phyloP scores from a whole-genome alignment of 2,329 filamentous ascomycete genomes.

The Leptosphaerulina australis region DNA sequence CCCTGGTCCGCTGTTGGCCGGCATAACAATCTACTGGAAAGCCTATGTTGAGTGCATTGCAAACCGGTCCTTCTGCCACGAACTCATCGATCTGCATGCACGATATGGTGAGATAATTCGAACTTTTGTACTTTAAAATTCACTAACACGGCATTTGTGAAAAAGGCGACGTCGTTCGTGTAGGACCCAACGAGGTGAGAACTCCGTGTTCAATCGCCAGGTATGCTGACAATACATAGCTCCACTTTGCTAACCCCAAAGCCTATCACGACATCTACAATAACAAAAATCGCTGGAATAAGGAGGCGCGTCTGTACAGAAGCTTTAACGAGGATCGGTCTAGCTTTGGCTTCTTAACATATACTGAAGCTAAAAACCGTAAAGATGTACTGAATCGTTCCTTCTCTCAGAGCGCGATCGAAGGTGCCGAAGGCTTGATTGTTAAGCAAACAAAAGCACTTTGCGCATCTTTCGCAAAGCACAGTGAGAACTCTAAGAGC shows the following conservation, averaged over 20 bases:
- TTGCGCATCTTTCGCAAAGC: constrained; percentile 37
- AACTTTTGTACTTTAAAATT: neutral
- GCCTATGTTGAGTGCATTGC: constrained; percentile 37
- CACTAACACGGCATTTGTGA: constrained; percentile 15
- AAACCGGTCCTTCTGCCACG: constrained; percentile 38
- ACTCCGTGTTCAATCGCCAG: neutral
- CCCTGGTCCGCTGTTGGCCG: constrained; percentile 48
- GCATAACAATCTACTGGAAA: constrained; percentile 36
- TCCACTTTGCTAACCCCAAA: constrained; percentile 52
- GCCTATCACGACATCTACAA: constrained; percentile 55
- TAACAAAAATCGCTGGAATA: constrained; percentile 51
- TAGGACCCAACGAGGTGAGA: constrained; percentile 39
- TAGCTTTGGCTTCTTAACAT: constrained; percentile 52
- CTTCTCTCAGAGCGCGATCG: constrained; percentile 51
- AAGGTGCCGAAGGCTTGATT: constrained; percentile 46
- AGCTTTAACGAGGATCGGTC: constrained; percentile 52
- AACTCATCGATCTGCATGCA: constrained; percentile 34
- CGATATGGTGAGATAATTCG: constrained; percentile 31
- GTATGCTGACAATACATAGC: constrained; percentile 34
- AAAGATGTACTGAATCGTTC: constrained; percentile 52
- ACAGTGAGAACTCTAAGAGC: constrained; percentile 26
- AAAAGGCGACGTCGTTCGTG: constrained; percentile 34
- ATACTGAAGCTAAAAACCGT: constrained; percentile 49
- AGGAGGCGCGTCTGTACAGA: constrained; percentile 49
- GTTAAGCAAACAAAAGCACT: constrained; percentile 46